phyloP scores from a whole-genome alignment of 305 asterid genomes.

The Nicotiana rustica region DNA sequence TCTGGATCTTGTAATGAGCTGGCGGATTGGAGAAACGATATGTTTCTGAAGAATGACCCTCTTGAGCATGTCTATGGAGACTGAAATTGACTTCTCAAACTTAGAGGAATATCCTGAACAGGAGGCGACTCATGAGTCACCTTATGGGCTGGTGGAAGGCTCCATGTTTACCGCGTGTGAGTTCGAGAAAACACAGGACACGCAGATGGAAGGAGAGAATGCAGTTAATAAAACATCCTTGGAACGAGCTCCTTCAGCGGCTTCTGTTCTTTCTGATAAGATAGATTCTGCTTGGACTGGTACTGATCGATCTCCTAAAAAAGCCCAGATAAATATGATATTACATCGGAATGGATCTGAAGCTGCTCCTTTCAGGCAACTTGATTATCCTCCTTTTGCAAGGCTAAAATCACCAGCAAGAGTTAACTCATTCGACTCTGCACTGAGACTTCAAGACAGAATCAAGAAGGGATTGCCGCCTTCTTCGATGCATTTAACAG shows the following conservation, averaged over 20 bases:
- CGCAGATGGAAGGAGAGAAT: slow-evolving; percentile 40
- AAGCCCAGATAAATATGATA: slow-evolving; percentile 38
- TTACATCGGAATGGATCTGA: slow-evolving; percentile 45
- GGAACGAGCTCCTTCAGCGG: slow-evolving; percentile 74
- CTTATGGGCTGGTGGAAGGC: slow-evolving; percentile 40
- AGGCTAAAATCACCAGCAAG: slow-evolving; percentile 63
- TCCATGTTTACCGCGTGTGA: slow-evolving; percentile 38
- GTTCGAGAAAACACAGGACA: slow-evolving; percentile 36
- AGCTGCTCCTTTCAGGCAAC: slow-evolving; percentile 41
- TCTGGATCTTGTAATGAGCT: slow-evolving; percentile 38
- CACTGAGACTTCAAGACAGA: slow-evolving; percentile 78
- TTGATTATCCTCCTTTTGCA: slow-evolving; percentile 50
- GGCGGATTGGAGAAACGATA: slow-evolving; percentile 49
- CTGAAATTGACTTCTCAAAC: slow-evolving; percentile 41
- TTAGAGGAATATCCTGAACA: slow-evolving; percentile 40
- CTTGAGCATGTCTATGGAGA: slow-evolving; percentile 48
- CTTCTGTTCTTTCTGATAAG: slow-evolving; percentile 78
- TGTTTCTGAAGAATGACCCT: slow-evolving; percentile 41
- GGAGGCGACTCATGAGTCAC: slow-evolving; percentile 35
- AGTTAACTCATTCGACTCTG: slow-evolving; percentile 91
- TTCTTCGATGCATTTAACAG: slow-evolving; percentile 62
- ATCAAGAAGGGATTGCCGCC: slow-evolving; percentile 68
- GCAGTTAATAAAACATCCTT: slow-evolving; percentile 42
- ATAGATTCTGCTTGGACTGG: slow-evolving; percentile 97
- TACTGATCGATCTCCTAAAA: slow-evolving; percentile 53